Evolutionary conservation across 495 filamentous ascomycete species (phyloP), one percentile per base, ranked within the genome.

Genomic region (Clavariopsis aquatica): DNA sequence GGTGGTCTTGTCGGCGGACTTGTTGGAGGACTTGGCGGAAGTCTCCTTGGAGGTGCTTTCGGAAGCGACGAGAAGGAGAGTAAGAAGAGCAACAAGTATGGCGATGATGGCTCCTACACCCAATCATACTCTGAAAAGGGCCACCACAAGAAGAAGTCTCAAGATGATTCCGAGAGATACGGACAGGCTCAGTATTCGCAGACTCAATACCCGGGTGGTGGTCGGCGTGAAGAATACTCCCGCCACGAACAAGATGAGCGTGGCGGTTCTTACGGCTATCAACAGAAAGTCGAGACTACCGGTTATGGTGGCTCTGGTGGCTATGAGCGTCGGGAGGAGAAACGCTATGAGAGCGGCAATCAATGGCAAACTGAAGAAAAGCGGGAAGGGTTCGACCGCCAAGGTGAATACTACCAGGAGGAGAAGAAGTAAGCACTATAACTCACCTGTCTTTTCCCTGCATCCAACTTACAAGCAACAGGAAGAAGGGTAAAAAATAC

Each of bases 111-210:
- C 41, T 78, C 75, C 19, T 78, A 82, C 61, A 73, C 63, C 4
- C 65, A 78, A 61, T 76, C 69, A 13, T 75, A 77, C 26, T 77
- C 76, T 9, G 76, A 82, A 62, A 78, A 78, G 51, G 80, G 77
- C 19, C 78, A 71, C 52, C 78, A 76, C 22, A 52, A 62, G 45
- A 59, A 62, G 36, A 60, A 49, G 26, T 58, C 49, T 2, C 28
- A 60, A 20, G 76, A 72, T n/a, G 65, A 74, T 57, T 69, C 75
- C 1, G 72, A 74, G 15, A 58, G 69, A 19, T 81, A 83, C 60
- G 80, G 77, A 29, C 78, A 83, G 61, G 78, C 81, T 29, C 69
- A 80, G 69, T 75, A 78, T 61, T 74, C 70, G 12, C 68, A 79
- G 64, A 81, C 75, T 13, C 71, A 72, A 36, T 76, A 79, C 56